These are phyloP conservation scores for Dryas octopetala DNA, from an alignment of 306 rosid genomes.

Conservation along the genomic window DNA sequence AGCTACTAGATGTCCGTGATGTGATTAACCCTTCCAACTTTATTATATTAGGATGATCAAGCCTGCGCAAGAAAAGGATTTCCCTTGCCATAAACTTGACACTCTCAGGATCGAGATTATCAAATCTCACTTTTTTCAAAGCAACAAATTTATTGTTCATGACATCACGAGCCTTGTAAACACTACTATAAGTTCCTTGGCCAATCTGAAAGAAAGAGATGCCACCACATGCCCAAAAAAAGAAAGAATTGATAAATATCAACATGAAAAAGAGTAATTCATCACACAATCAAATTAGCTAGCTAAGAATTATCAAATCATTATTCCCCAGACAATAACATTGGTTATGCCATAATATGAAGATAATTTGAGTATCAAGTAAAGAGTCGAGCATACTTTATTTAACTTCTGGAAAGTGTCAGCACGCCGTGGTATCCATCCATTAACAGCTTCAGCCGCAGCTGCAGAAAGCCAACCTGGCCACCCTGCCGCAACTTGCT, in stretches of 20 bases:
- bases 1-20: slow-evolving; percentile 67
- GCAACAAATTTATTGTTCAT: slow-evolving; percentile 64
- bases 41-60: slow-evolving; percentile 86
- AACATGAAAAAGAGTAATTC: slow-evolving; percentile 1
- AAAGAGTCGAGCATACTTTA: slow-evolving; percentile 51
- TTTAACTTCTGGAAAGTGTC: slow-evolving; percentile 70
- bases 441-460: slow-evolving; percentile 80
- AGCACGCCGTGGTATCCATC: slow-evolving; percentile 85
- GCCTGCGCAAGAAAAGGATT: slow-evolving; percentile 82
- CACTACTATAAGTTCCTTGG: slow-evolving; percentile 93
- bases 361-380: slow-evolving; percentile 14
- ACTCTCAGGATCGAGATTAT: slow-evolving; percentile 84
- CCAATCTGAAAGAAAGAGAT: slow-evolving; percentile 68
- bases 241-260: neutral
- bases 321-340: slow-evolving; percentile 8
- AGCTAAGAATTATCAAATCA: neutral
- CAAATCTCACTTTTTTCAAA: slow-evolving; percentile 85
- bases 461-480: slow-evolving; percentile 88
- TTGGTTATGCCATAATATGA: neutral
- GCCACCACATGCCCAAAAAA: slow-evolving; percentile 26
- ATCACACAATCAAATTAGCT: slow-evolving; percentile 10
- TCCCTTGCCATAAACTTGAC: slow-evolving; percentile 97
- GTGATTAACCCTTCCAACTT: slow-evolving; percentile 91
- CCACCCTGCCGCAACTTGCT: slow-evolving; percentile 97
- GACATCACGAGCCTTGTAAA: slow-evolving; percentile 87